These are phyloP conservation scores for Lojkania enalia DNA, from an alignment of 2,329 filamentous ascomycete genomes.

Conservation along the genomic window DNA sequence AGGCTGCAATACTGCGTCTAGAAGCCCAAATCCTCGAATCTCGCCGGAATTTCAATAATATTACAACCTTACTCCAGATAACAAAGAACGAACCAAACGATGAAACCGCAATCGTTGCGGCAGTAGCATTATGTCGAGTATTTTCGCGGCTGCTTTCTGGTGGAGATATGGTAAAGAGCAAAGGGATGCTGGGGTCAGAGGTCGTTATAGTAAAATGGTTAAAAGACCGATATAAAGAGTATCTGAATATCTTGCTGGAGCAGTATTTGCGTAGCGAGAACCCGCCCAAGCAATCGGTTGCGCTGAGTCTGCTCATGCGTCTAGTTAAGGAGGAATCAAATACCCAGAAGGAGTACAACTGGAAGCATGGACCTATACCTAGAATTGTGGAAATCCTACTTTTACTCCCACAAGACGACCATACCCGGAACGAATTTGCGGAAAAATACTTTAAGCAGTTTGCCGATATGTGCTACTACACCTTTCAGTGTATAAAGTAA, in stretches of 20 bases:
- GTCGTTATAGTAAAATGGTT: conserved; percentile 76
- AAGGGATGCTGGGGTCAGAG: conserved; percentile 71
- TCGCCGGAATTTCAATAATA: conserved; percentile 89
- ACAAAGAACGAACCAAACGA: conserved; percentile 52
- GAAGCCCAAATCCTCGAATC: conserved; percentile 84
- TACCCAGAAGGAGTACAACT: conserved; percentile 58
- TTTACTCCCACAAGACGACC: conserved; percentile 58
- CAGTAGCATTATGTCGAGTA: conserved; percentile 81
- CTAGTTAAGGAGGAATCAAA: conserved; percentile 73
- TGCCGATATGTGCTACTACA: conserved; percentile 84
- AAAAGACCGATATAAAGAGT: conserved; percentile 72
- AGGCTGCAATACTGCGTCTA: conserved; percentile 71
- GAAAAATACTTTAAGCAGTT: conserved; percentile 78
- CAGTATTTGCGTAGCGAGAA: conserved; percentile 63
- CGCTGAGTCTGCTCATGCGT: conserved; percentile 79
- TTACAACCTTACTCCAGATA: conserved; percentile 69
- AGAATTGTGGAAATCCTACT: conserved; percentile 67
- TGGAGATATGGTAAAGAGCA: conserved; percentile 69
- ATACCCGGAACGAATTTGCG: conserved; percentile 71
- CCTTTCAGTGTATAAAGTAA: conserved; percentile 74
- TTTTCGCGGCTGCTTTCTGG: conserved; percentile 80
- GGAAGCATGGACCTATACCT: conserved; percentile 69
- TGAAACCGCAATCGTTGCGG: conserved; percentile 67
- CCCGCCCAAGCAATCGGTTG: conserved; percentile 65
- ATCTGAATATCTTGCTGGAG: conserved; percentile 63